phyloP scores from a whole-genome alignment of 371 early-diverging fungal species.

The Mucor irregularis region DNA sequence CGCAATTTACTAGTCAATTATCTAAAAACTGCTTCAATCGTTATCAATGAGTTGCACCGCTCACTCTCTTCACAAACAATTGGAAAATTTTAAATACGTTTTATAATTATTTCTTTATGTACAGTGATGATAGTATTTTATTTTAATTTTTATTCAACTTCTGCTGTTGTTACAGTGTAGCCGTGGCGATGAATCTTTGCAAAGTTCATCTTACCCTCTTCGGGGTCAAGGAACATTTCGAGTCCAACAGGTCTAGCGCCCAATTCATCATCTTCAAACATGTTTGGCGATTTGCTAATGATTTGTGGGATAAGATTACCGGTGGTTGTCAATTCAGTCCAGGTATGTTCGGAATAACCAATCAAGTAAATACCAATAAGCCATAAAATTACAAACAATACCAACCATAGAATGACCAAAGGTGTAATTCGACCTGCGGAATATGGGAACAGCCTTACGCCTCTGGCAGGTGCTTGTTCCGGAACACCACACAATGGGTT shows the following conservation, averaged over 20 bases:
- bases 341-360: constrained; percentile 13
- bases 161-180: constrained; percentile 4
- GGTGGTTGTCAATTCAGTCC: constrained; percentile 1
- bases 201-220: constrained; percentile 1
- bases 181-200: constrained; percentile 6
- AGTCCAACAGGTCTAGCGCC: background rate
- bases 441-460: constrained; percentile 1
- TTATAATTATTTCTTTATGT: too few relatives aligned
- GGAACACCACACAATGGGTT: constrained; percentile 9
- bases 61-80: too few relatives aligned
- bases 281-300: constrained; percentile 12
- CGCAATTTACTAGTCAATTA: too few relatives aligned
- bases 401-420: constrained; percentile 10
- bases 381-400: constrained; percentile 6
- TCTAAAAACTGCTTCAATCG: background rate
- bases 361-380: constrained; percentile 18
- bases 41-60: too few relatives aligned
- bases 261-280: constrained; percentile 1
- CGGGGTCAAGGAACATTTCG: constrained; percentile 1
- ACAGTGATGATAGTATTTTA: background rate
- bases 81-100: background rate
- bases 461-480: background rate
- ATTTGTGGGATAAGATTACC: constrained; percentile 12
- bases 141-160: background rate
- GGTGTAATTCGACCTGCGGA: constrained; percentile 7